Evolutionary conservation across 441 rosid species (phyloP).

Genomic region (Syzygium malaccense): DNA sequence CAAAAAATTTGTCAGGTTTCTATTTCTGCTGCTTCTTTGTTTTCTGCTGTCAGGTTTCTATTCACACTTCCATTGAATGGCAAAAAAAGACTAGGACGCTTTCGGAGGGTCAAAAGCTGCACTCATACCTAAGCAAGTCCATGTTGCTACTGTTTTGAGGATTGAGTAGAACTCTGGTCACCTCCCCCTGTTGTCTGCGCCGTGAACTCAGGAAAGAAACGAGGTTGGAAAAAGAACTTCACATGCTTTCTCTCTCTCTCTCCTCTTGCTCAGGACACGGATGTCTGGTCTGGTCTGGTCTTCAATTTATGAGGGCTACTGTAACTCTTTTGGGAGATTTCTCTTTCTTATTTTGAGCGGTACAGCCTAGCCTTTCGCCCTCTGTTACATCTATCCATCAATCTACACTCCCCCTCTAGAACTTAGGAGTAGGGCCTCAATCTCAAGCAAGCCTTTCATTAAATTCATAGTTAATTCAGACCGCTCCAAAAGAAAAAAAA

Average conservation of each 20-base stretch:
- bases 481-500: background rate
- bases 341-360: background rate
- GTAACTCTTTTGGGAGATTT: background rate
- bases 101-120: background rate
- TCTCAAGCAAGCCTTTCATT: background rate
- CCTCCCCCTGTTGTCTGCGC: background rate
- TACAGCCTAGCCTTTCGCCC: background rate
- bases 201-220: background rate
- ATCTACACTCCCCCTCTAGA: background rate
- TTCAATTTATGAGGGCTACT: background rate
- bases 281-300: background rate
- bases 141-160: background rate
- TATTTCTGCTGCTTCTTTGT: background rate
- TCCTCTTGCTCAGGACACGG: background rate
- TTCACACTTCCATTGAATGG: background rate
- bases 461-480: background rate
- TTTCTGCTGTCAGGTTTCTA: too few species aligned
- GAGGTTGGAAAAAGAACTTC: background rate
- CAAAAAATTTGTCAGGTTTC: background rate
- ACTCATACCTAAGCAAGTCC: background rate
- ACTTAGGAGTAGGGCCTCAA: background rate
- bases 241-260: background rate
- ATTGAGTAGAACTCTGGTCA: background rate
- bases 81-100: background rate
- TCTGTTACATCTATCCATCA: background rate